These are phyloP conservation scores for Kodamaea sp. DNA, from an alignment of 1,139 yeast genomes.

Conservation along the genomic window DNA sequence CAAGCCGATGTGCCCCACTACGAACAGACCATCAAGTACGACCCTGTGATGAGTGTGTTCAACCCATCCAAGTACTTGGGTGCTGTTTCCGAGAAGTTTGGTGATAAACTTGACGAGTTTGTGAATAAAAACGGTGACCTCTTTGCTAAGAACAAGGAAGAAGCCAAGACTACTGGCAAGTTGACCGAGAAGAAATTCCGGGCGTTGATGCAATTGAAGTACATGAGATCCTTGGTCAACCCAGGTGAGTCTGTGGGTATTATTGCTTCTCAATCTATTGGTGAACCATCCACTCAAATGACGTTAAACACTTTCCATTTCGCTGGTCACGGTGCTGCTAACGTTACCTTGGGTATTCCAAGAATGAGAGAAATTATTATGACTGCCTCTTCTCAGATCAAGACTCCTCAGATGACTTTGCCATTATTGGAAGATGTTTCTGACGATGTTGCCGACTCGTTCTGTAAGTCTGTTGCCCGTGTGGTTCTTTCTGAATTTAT, in stretches of 20 bases:
- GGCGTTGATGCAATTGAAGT: conserved; percentile 96
- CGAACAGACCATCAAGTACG: conserved; percentile 66
- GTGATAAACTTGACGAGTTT: conserved; percentile 72
- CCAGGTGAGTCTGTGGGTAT: conserved; percentile 99
- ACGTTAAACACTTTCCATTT: conserved; percentile 99
- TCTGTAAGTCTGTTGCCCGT: conserved; percentile 87
- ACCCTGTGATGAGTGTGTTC: conserved; percentile 83
- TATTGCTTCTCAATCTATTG: conserved; percentile 96
- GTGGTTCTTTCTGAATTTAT: conserved; percentile 87
- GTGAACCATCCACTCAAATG: conserved; percentile 99
- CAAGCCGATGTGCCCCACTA: conserved; percentile 64
- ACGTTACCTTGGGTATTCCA: conserved; percentile 98
- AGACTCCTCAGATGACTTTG: conserved; percentile 97
- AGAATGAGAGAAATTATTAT: conserved; percentile 99
- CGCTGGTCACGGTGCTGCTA: conserved; percentile 99
- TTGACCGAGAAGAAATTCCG: conserved; percentile 85
- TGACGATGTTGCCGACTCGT: conserved; percentile 86
- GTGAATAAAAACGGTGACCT: conserved; percentile 53
- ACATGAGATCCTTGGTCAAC: conserved; percentile 91
- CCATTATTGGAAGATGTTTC: conserved; percentile 78
- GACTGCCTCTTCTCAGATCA: conserved; percentile 95
- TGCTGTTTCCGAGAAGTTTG: conserved; percentile 88
- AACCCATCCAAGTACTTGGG: conserved; percentile 92
- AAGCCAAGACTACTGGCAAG: conserved; percentile 47
- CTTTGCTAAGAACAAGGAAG: conserved; percentile 56